Conservation (phyloP, 148 eudicot genomes). For the Vaccinium corymbosum region DNA sequence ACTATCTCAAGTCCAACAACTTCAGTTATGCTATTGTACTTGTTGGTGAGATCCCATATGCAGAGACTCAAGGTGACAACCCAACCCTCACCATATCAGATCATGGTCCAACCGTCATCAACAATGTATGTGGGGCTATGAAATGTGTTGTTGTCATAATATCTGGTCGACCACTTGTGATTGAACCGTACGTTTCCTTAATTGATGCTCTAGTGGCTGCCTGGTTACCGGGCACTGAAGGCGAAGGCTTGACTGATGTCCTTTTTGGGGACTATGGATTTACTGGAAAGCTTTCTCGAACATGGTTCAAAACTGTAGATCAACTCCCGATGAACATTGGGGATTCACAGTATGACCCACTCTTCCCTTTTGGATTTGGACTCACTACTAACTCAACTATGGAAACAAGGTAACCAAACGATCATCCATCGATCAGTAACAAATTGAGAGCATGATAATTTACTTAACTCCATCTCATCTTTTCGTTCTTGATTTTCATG, state of each 20-base stretch:
- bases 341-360: constrained; percentile 70
- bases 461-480: neutral
- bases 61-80: constrained; percentile 79
- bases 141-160: constrained; percentile 66
- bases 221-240: constrained; percentile 84
- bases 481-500: neutral
- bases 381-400: constrained; percentile 33
- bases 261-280: constrained; percentile 76
- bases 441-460: neutral
- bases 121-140: constrained; percentile 53
- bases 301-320: constrained; percentile 76
- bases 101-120: constrained; percentile 63
- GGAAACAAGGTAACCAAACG: neutral
- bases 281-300: constrained; percentile 61
- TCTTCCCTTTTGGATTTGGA: constrained; percentile 76
- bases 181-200: constrained; percentile 56
- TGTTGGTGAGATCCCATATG: constrained; percentile 74
- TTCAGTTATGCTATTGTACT: constrained; percentile 65
- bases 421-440: neutral
- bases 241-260: constrained; percentile 73
- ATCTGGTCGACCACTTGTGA: constrained; percentile 76
- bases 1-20: constrained; percentile 46
- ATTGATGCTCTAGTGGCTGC: constrained; percentile 75
- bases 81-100: constrained; percentile 49
- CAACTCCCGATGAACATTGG: constrained; percentile 83